Conservation (phyloP, 2,329 filamentous ascomycete genomes). For the Furcasterigmium sp. region DNA sequence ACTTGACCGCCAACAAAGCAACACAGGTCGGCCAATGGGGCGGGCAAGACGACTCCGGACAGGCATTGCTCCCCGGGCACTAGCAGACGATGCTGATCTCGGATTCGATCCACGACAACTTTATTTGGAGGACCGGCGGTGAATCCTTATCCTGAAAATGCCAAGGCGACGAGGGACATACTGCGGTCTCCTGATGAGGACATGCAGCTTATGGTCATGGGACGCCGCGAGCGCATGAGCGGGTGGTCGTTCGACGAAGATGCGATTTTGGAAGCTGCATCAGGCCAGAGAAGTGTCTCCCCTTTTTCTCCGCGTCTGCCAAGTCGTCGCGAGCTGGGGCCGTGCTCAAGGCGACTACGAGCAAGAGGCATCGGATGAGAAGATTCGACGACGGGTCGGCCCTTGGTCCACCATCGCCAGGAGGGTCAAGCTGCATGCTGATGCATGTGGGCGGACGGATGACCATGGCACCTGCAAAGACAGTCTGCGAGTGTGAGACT, state of each 20-base stretch:
- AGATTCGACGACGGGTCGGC: not conserved
- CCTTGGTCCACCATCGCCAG: too few relatives aligned
- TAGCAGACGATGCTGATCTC: not conserved
- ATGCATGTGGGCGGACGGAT: not conserved
- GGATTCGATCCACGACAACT: not conserved
- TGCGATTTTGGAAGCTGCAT: too few relatives aligned
- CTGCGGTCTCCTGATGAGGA: too few relatives aligned
- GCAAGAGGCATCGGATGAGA: too few relatives aligned
- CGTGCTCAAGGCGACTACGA: too few relatives aligned
- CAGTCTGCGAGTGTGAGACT: conserved; percentile 1
- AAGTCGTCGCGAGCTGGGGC: too few relatives aligned
- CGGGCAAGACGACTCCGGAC: not conserved
- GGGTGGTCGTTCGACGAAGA: too few relatives aligned
- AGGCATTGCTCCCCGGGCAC: not conserved
- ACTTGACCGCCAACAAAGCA: not conserved
- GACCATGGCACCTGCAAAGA: conserved; percentile 1
- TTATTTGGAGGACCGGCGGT: not conserved
- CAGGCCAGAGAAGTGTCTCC: too few relatives aligned
- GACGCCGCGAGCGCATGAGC: too few relatives aligned
- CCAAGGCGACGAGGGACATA: not conserved
- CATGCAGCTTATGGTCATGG: too few relatives aligned
- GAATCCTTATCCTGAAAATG: not conserved
- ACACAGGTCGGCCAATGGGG: not conserved
- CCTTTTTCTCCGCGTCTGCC: too few relatives aligned
- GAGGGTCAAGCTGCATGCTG: too few relatives aligned